phyloP scores from a whole-genome alignment of 768 basidiomycete species.

The Boletus insuetus region DNA sequence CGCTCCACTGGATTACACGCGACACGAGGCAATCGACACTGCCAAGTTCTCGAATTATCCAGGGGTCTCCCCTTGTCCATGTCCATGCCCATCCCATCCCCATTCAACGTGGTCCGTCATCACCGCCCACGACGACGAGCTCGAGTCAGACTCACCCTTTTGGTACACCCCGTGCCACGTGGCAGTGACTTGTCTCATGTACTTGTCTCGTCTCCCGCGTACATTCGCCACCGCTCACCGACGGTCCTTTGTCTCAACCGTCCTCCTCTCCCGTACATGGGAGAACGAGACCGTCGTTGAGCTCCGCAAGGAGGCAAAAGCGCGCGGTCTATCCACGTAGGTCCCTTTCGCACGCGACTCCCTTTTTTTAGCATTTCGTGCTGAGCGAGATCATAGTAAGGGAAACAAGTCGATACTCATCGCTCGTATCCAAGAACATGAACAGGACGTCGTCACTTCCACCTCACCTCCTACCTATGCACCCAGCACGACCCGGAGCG shows the following conservation, averaged over 20 bases:
- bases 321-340: constrained; percentile 55
- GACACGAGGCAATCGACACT: constrained; percentile 54
- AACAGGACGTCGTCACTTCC: constrained; percentile 32
- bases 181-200: constrained; percentile 1
- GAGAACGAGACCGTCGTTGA: constrained; percentile 48
- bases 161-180: neutral
- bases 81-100: neutral
- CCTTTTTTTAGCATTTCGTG: neutral
- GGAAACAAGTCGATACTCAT: constrained; percentile 60
- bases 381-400: constrained; percentile 36
- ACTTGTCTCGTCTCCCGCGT: constrained; percentile 15
- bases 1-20: constrained; percentile 28
- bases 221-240: constrained; percentile 5
- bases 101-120: neutral
- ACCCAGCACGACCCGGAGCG: constrained; percentile 24
- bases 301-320: constrained; percentile 52
- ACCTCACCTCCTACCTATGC: neutral
- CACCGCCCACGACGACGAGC: constrained; percentile 6
- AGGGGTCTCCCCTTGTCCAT: neutral
- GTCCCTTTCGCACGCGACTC: constrained; percentile 16
- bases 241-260: constrained; percentile 49
- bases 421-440: constrained; percentile 51
- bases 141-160: neutral
- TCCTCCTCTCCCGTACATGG: constrained; percentile 56
- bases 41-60: constrained; percentile 8